phyloP scores from a whole-genome alignment of 73 alveolate genomes.

The Symbiodinium pilosum region DNA sequence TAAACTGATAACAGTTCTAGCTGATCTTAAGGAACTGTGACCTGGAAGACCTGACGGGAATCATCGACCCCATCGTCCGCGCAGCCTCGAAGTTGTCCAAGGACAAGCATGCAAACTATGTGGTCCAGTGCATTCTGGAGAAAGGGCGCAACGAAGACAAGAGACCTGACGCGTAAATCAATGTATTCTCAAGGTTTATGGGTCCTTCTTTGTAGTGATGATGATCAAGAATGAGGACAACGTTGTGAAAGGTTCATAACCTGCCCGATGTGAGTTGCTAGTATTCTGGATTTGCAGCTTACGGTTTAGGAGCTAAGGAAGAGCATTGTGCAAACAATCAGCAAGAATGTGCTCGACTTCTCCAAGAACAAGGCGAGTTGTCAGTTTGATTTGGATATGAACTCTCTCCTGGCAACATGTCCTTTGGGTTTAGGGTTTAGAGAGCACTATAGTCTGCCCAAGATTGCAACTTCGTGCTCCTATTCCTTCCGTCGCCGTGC shows the following conservation, averaged over 20 bases:
- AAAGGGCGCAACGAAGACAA: conserved; percentile 95
- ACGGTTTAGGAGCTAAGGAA: background rate
- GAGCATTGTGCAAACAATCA: background rate
- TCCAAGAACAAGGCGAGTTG: conserved; percentile 66
- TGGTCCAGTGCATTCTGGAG: conserved; percentile 98
- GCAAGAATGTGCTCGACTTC: conserved; percentile 60
- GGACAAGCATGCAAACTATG: conserved; percentile 96
- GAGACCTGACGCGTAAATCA: background rate
- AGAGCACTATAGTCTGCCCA: no score
- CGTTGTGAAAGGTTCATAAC: no score
- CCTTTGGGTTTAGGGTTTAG: no score
- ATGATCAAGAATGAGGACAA: no score
- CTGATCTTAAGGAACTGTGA: no score
- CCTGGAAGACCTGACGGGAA: background rate
- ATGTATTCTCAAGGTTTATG: background rate
- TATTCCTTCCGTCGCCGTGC: no score
- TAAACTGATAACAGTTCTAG: no score
- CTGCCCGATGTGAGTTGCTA: background rate
- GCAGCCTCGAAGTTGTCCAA: conserved; percentile 75
- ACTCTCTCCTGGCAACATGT: no score
- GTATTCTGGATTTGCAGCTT: background rate
- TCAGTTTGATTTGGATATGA: no score
- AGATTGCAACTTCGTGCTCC: no score
- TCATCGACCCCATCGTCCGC: conserved; percentile 56
- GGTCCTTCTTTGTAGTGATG: background rate